Evolutionary conservation across 441 rosid genomes (phyloP), one percentile per base, ranked within the genome.

Genomic region (Mallotus japonicus): DNA sequence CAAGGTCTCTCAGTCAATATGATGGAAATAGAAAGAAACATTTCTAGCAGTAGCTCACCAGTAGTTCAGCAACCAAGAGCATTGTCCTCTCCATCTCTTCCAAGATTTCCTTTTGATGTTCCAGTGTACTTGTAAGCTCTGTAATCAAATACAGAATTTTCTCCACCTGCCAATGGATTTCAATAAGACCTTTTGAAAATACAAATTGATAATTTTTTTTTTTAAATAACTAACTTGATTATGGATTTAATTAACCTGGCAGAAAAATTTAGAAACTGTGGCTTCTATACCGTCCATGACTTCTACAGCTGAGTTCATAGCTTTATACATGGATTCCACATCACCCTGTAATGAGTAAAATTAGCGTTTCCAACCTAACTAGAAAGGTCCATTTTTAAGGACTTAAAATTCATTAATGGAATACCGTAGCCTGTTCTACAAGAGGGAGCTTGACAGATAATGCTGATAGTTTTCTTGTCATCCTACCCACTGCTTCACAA

Each of bases 401-500:
- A 8, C 3, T 56, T 8, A 56, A 56, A 8, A 1, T 44, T 8
- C 7, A 44, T 8, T 37, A 37, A 63, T 19, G 8, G 24, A 19
- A 20, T 71, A 92, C 93, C 93, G 75, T 80, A 46, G 83, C 89
- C 42, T 82, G 88, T 6, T 87, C 85, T 3, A 49, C 51, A 10
- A 86, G 67, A 12, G 97, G 91, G 51, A 87, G 73, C 22, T 79
- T 76, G 37, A 79, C 49, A 14, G 89, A 81, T 8, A 86, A 51
- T 63, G 90, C 95, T 5, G 82, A 81, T 32, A 91, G 87, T 82
- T 89, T 92, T 66, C 90, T 81, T 12, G 81, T 76, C 70, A 91
- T 63, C 65, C 91, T 83, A 78, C 87, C 72, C 12, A 87, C 78
- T 10, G 93, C 93, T 80, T 86, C 95, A 19, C 13, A 64, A 65